phyloP scores from a whole-genome alignment of 371 early-diverging fungal species.

The Mucor ambiguus region DNA sequence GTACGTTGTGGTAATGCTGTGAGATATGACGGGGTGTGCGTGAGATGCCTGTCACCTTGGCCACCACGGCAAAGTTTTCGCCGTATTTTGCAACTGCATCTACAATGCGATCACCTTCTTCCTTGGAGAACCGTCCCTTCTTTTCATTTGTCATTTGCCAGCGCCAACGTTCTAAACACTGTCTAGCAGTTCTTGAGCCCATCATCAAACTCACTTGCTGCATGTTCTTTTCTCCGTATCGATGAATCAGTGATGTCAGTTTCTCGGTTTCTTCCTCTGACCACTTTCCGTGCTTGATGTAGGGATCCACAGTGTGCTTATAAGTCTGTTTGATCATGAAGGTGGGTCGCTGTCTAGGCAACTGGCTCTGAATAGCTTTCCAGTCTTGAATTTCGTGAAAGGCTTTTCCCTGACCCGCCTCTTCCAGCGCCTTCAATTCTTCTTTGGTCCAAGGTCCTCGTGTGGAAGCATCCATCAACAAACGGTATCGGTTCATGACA shows the following conservation, averaged over 20 bases:
- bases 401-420: constrained; percentile 15
- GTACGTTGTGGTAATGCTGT: constrained; percentile 38
- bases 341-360: constrained; percentile 29
- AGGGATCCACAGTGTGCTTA: constrained; percentile 31
- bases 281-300: constrained; percentile 41
- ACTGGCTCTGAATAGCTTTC: constrained; percentile 22
- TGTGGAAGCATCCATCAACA: constrained; percentile 1
- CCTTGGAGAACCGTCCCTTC: constrained; percentile 36
- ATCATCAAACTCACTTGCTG: constrained; percentile 19
- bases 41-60: constrained; percentile 26
- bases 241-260: constrained; percentile 10
- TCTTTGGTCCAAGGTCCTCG: constrained; percentile 37
- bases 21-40: constrained; percentile 47
- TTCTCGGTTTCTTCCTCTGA: constrained; percentile 26
- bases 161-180: constrained; percentile 45
- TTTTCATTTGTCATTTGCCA: constrained; percentile 28
- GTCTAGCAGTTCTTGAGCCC: constrained; percentile 32
- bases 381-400: constrained; percentile 24
- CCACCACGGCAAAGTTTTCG: constrained; percentile 37
- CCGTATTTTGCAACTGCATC: constrained; percentile 38
- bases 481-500: constrained; percentile 23
- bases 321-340: constrained; percentile 29
- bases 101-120: constrained; percentile 35
- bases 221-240: constrained; percentile 24
- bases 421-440: constrained; percentile 24